These are phyloP conservation scores for Hawksworthiomyces lignivorus DNA, from an alignment of 2,329 filamentous ascomycete species.

Conservation along the genomic window DNA sequence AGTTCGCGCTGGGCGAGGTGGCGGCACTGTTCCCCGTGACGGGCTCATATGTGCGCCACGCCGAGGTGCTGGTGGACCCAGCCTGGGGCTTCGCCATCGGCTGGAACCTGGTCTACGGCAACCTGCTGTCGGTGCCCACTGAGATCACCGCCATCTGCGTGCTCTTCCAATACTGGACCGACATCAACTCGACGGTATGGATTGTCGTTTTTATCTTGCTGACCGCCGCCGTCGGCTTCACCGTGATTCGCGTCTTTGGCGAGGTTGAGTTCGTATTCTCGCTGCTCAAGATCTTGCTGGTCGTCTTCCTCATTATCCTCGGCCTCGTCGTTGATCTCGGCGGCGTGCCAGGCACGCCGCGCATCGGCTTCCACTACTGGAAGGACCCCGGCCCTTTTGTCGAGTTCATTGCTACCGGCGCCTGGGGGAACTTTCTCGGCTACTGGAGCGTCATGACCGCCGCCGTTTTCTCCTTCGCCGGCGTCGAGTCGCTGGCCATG, in stretches of 20 bases:
- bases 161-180: slow-evolving; percentile 52
- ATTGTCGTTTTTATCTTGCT: slow-evolving; percentile 37
- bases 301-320: slow-evolving; percentile 49
- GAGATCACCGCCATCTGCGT: slow-evolving; percentile 54
- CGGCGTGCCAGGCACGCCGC: slow-evolving; percentile 42
- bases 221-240: slow-evolving; percentile 44
- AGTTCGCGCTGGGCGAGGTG: slow-evolving; percentile 65
- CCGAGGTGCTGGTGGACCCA: slow-evolving; percentile 49
- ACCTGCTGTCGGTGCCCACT: slow-evolving; percentile 36
- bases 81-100: slow-evolving; percentile 40
- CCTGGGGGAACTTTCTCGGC: slow-evolving; percentile 47
- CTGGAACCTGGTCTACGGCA: slow-evolving; percentile 45
- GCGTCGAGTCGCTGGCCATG: slow-evolving; percentile 42
- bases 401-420: slow-evolving; percentile 37
- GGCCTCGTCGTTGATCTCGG: slow-evolving; percentile 49
- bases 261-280: slow-evolving; percentile 57
- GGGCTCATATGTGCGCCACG: slow-evolving; percentile 60
- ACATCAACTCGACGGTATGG: slow-evolving; percentile 39
- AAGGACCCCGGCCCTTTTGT: slow-evolving; percentile 39
- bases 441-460: slow-evolving; percentile 50
- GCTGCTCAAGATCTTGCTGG: slow-evolving; percentile 51
- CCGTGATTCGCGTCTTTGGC: slow-evolving; percentile 48
- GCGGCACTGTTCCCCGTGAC: slow-evolving; percentile 70
- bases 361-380: slow-evolving; percentile 45
- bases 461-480: slow-evolving; percentile 54